phyloP scores from a whole-genome alignment of 192 early-diverging fungal species.

The Dispira simplex region DNA sequence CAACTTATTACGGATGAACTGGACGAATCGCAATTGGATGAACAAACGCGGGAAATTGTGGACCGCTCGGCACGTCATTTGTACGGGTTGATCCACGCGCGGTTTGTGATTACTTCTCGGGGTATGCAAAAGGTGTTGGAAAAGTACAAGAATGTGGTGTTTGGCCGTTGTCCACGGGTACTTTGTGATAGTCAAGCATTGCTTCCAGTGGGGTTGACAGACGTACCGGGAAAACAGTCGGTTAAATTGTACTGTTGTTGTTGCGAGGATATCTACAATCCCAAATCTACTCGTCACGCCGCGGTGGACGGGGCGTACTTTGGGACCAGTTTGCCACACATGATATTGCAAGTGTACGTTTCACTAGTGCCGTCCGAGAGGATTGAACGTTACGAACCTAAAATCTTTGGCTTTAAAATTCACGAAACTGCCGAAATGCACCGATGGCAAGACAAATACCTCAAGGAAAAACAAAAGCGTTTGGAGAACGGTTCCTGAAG shows the following conservation, averaged over 20 bases:
- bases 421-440: conserved; percentile 78
- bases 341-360: conserved; percentile 87
- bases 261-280: conserved; percentile 95
- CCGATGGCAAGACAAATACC: conserved; percentile 75
- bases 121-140: conserved; percentile 93
- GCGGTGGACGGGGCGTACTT: conserved; percentile 92
- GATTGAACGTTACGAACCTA: conserved; percentile 80
- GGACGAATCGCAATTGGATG: conserved; percentile 49
- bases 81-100: conserved; percentile 97
- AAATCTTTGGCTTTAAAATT: conserved; percentile 95
- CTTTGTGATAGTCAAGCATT: conserved; percentile 81
- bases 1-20: conserved; percentile 48
- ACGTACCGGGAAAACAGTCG: conserved; percentile 64
- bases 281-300: conserved; percentile 71
- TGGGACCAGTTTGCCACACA: conserved; percentile 91
- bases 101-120: conserved; percentile 83
- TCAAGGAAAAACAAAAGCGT: conserved; percentile 46
- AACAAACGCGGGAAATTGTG: conserved; percentile 60
- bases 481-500: background rate
- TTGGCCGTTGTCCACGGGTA: conserved; percentile 93
- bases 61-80: conserved; percentile 81
- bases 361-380: conserved; percentile 58
- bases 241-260: conserved; percentile 93
- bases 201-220: conserved; percentile 78
- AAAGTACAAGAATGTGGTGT: conserved; percentile 86